These are phyloP conservation scores for Zymoseptoria passerinii DNA, from an alignment of 2,329 filamentous ascomycete genomes.

Conservation along the genomic window DNA sequence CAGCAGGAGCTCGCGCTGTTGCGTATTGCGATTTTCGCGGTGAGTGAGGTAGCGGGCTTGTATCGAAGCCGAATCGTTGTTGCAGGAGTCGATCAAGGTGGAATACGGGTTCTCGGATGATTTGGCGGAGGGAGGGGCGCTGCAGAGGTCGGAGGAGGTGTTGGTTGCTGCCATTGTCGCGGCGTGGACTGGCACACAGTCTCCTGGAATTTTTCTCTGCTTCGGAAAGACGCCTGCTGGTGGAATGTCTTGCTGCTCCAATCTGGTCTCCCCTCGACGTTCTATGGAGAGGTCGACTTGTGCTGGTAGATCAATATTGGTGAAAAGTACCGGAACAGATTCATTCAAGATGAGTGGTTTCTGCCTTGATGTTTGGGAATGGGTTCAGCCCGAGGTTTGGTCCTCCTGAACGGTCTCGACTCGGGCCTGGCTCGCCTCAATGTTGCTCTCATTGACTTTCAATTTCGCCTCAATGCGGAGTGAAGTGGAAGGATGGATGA, in stretches of 20 bases:
- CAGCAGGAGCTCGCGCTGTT: constrained; percentile 68
- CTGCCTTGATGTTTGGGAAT: too few relatives aligned
- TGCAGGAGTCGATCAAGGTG: constrained; percentile 59
- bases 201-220: background rate
- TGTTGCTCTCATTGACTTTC: background rate
- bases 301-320: constrained; percentile 2
- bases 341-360: too few relatives aligned
- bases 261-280: background rate
- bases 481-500: background rate
- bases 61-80: constrained; percentile 56
- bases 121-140: constrained; percentile 10
- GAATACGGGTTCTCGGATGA: constrained; percentile 64
- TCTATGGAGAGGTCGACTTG: constrained; percentile 10
- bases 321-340: too few relatives aligned
- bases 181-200: background rate
- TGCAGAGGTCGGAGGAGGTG: constrained; percentile 31
- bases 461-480: background rate
- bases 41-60: constrained; percentile 67
- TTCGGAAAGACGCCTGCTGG: too few relatives aligned
- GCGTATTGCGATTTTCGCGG: constrained; percentile 62
- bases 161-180: constrained; percentile 28
- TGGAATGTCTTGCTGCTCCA: too few relatives aligned
- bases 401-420: too few relatives aligned
- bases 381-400: too few relatives aligned
- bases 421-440: too few relatives aligned